These are phyloP conservation scores for Colletotrichum sp. DNA, from an alignment of 2,329 filamentous ascomycete species.

Conservation along the genomic window DNA sequence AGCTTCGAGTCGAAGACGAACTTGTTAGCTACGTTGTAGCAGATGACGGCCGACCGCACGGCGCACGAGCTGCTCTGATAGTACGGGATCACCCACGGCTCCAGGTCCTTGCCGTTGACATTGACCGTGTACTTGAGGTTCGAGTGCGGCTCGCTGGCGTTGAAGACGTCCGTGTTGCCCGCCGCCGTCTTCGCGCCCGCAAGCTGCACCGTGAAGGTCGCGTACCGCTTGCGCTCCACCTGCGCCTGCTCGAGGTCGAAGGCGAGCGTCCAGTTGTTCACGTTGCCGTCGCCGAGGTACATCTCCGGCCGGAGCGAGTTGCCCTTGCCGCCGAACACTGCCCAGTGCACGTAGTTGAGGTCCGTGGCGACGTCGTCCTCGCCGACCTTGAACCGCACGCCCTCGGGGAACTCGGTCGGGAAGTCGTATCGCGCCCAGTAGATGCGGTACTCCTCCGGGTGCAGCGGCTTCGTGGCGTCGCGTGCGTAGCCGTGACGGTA, in stretches of 20 bases:
- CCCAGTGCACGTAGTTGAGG: slow-evolving; percentile 68
- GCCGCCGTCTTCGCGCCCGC: slow-evolving; percentile 67
- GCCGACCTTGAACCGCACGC: slow-evolving; percentile 60
- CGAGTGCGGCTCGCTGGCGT: slow-evolving; percentile 52
- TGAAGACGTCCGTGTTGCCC: slow-evolving; percentile 63
- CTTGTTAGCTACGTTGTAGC: slow-evolving; percentile 63
- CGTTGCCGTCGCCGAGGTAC: slow-evolving; percentile 43
- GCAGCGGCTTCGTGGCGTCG: slow-evolving; percentile 48
- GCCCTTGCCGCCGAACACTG: slow-evolving; percentile 59
- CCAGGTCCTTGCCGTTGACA: slow-evolving; percentile 40
- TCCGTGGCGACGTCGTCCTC: slow-evolving; percentile 47
- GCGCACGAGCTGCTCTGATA: slow-evolving; percentile 63
- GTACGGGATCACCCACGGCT: slow-evolving; percentile 61
- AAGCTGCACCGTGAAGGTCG: slow-evolving; percentile 67
- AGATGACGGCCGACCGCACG: slow-evolving; percentile 61
- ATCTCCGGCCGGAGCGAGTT: slow-evolving; percentile 45
- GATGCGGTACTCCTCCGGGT: slow-evolving; percentile 57
- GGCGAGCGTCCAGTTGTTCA: slow-evolving; percentile 61
- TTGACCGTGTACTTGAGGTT: slow-evolving; percentile 51
- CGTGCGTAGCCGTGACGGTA: slow-evolving; percentile 57
- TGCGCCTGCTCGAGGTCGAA: slow-evolving; percentile 47
- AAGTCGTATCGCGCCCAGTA: slow-evolving; percentile 66
- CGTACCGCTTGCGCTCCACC: slow-evolving; percentile 45
- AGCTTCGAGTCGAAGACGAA: slow-evolving; percentile 55
- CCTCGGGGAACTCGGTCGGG: slow-evolving; percentile 58